A percentile compares a stretch with the other conserved stretches of the same genome.
Evolutionary conservation across 2,329 filamentous ascomycete genomes (phyloP).

Genomic region (Cladosporium sp.): DNA sequence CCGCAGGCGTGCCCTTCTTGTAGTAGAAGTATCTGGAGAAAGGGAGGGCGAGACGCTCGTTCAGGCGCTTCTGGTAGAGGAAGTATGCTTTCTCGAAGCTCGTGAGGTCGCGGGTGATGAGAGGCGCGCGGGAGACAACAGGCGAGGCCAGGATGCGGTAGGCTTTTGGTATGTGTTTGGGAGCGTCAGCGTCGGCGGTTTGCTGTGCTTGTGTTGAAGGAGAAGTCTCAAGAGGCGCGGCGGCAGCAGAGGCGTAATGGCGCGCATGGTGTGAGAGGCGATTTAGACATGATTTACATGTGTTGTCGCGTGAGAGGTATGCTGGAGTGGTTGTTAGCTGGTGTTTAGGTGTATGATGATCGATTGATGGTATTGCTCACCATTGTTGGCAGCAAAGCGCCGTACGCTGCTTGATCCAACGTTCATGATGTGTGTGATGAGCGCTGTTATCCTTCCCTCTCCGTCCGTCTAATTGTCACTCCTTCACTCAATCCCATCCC

Average conservation of each 20-base stretch:
- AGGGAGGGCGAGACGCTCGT: slow-evolving; percentile 83
- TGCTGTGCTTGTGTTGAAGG: slow-evolving; percentile 30
- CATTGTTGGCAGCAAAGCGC: slow-evolving; percentile 43
- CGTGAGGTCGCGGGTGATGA: slow-evolving; percentile 79
- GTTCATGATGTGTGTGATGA: slow-evolving; percentile 41
- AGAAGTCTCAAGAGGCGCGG: slow-evolving; percentile 34
- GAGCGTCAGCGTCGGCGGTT: slow-evolving; percentile 38
- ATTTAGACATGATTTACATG: slow-evolving; percentile 50
- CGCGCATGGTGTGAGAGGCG: slow-evolving; percentile 39
- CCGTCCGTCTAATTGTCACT: slow-evolving; percentile 6
- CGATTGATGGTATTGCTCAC: slow-evolving; percentile 31
- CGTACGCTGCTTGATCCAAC: slow-evolving; percentile 46
- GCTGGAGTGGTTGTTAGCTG: slow-evolving; percentile 20
- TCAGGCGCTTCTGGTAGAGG: slow-evolving; percentile 95
- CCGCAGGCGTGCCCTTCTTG: slow-evolving; percentile 81
- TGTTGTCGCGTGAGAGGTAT: slow-evolving; percentile 41
- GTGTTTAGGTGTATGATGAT: neutral
- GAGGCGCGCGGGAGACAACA: slow-evolving; percentile 82
- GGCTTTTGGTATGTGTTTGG: slow-evolving; percentile 36
- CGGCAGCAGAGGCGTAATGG: slow-evolving; percentile 39
- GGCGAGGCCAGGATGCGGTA: slow-evolving; percentile 62
- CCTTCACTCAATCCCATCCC: slow-evolving; percentile 8
- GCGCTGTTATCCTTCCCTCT: neutral
- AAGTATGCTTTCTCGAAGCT: slow-evolving; percentile 91
- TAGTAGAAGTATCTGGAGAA: slow-evolving; percentile 94